Percentiles rank a stretch among this genome's conserved stretches.
Evolutionary conservation across 2,329 filamentous ascomycete species (phyloP).

Genomic region (Cylindrodendrum hubeiense): DNA sequence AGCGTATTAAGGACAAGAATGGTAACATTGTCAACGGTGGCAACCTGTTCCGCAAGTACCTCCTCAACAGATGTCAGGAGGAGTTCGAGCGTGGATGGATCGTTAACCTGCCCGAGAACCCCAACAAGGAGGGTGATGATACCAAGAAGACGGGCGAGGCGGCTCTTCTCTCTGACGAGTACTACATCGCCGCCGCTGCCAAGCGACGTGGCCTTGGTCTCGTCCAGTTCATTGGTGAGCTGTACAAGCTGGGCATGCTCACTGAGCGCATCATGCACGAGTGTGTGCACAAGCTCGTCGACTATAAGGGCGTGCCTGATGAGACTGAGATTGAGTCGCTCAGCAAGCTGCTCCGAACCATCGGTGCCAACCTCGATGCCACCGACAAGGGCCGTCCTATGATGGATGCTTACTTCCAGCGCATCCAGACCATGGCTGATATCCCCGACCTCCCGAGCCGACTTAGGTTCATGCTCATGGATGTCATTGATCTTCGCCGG

Average conservation of each 20-base stretch:
- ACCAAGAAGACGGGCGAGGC: constrained; percentile 75
- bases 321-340: constrained; percentile 97
- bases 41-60: constrained; percentile 96
- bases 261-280: constrained; percentile 99
- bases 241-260: constrained; percentile 99
- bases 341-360: constrained; percentile 91
- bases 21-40: constrained; percentile 92
- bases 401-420: constrained; percentile 94
- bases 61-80: constrained; percentile 98
- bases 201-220: constrained; percentile 98
- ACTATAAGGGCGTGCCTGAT: constrained; percentile 93
- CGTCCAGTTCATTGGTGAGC: constrained; percentile 98
- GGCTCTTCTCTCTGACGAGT: constrained; percentile 92
- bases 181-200: constrained; percentile 92
- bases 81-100: constrained; percentile 99
- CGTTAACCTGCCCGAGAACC: constrained; percentile 81
- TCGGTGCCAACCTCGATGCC: constrained; percentile 87
- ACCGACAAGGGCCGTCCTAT: constrained; percentile 86
- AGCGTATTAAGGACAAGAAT: constrained; percentile 91
- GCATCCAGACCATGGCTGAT: constrained; percentile 86
- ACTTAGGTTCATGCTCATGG: constrained; percentile 96
- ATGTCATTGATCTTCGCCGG: constrained; percentile 86
- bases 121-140: constrained; percentile 67
- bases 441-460: constrained; percentile 86
- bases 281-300: constrained; percentile 96